Conservation (phyloP, 495 filamentous ascomycete genomes). For the Collariella sp. region DNA sequence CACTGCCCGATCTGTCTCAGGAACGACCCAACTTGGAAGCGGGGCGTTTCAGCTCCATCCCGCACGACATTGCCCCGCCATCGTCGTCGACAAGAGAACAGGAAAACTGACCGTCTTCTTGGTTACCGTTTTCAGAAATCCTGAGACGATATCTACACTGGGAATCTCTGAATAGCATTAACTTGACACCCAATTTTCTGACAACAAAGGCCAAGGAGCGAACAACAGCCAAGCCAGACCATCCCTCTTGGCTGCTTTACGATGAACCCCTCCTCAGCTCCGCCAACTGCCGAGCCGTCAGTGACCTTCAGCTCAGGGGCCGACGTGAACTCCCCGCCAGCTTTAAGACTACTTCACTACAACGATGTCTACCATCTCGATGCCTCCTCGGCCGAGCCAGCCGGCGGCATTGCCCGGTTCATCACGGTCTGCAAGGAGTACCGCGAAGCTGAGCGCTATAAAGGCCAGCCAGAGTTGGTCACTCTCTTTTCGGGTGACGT, state of each 20-base stretch:
- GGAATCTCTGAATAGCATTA: background rate
- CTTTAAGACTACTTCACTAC: constrained; percentile 75
- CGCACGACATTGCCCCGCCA: background rate
- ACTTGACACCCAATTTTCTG: background rate
- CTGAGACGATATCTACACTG: too few relatives aligned
- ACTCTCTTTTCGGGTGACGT: constrained; percentile 89
- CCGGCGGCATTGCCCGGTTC: constrained; percentile 72
- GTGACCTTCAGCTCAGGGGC: constrained; percentile 47
- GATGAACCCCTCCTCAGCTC: constrained; percentile 8
- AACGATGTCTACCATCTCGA: constrained; percentile 92
- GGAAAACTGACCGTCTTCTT: too few relatives aligned
- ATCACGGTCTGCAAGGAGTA: constrained; percentile 71
- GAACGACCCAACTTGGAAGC: background rate
- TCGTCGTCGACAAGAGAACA: background rate
- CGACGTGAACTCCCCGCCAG: constrained; percentile 40
- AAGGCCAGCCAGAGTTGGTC: constrained; percentile 53
- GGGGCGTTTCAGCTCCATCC: background rate
- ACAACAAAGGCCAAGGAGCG: too few relatives aligned
- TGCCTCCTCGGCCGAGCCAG: constrained; percentile 61
- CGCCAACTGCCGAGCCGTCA: constrained; percentile 15
- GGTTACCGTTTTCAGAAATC: too few relatives aligned
- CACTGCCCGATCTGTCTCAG: background rate
- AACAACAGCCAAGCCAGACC: too few relatives aligned
- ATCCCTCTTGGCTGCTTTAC: too few relatives aligned
- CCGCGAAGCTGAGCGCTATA: constrained; percentile 47